Base-by-base conservation (phyloP, 352 stramenopile species). In the Pythium rhizo-oryzae region DNA sequence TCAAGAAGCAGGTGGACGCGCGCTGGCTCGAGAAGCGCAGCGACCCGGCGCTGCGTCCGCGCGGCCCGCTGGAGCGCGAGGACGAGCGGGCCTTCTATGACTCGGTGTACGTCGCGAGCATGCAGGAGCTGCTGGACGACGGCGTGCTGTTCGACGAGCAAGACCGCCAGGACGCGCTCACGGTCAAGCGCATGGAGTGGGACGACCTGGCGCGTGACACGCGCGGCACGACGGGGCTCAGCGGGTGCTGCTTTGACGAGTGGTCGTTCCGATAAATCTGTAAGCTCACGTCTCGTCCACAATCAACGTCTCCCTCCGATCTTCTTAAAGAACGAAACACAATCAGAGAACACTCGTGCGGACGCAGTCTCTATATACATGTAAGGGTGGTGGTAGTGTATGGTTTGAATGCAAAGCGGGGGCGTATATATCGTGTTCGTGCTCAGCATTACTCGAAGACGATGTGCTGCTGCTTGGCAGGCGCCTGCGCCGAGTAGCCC, bases 391-490 rank as follows among this genome's bases (percentile, higher is more conserved):
- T 50, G 41, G 50, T 47, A 60, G 59, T 57, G 59, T 54, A 59
- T 60, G 61, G 30, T 43, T 47, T 12, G 37, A 49, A 65, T 65
- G 46, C 44, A 70, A 44, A 23, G 21, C 19, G 21, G 23, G 19
- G 43, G 19, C n/a, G 19, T 59, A 7, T 16, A 43, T 15, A 18
- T 35, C 7, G 65, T 65, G 11, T 47, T 47, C 15, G 9, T 12
- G 37, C 9, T 18, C 11, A 4, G 37, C 64, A 59, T 72, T 69
- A 75, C 30, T 73, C 81, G 67, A 94, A 94, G 59, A 76, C 68
- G 64, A 94, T 85, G 74, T 94, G 84, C 72, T 84, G 81, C 73
- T 90, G 79, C 79, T 93, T 95, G 39, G 77, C 76, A 13, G 85
- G 82, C 62, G 82, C 71, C 61, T 89, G 77, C 25, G 78, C 80